Conservation (phyloP, 83 land plant genomes). For the Picea abies region DNA sequence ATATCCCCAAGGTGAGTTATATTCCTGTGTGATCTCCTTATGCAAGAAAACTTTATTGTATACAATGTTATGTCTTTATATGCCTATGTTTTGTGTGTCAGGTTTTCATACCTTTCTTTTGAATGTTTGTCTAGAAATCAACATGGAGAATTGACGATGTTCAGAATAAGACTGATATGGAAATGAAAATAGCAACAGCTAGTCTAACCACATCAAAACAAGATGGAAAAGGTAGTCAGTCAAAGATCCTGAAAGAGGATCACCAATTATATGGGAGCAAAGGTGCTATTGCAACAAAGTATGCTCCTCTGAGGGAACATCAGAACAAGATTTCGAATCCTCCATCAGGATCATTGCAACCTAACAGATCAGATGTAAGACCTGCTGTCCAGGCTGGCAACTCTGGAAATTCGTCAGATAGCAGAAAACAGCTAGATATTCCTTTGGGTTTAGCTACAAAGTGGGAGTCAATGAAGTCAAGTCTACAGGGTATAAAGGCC, state of each 20-base stretch:
- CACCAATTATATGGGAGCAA: conserved; percentile 35
- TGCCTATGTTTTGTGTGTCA: background rate
- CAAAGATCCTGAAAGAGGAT: conserved; percentile 38
- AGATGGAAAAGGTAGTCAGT: conserved; percentile 24
- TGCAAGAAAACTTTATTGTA: conserved; percentile 4
- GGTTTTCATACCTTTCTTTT: conserved; percentile 2
- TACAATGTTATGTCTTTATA: background rate
- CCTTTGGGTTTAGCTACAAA: conserved; percentile 48
- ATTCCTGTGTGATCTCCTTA: background rate
- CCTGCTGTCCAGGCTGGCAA: conserved; percentile 30
- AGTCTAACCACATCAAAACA: conserved; percentile 16
- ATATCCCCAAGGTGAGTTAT: conserved; percentile 37
- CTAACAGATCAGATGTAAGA: background rate
- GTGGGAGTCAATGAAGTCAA: conserved; percentile 82
- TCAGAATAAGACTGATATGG: conserved; percentile 23
- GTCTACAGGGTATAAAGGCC: conserved; percentile 71
- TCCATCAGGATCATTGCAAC: conserved; percentile 28
- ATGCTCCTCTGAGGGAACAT: conserved; percentile 59
- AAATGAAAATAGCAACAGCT: conserved; percentile 34
- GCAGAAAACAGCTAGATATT: conserved; percentile 3
- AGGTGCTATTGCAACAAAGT: conserved; percentile 72
- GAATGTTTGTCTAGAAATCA: conserved; percentile 3
- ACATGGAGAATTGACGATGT: conserved; percentile 8
- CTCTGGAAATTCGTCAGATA: conserved; percentile 3
- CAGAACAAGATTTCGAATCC: conserved; percentile 26